Conservation (phyloP, 2,329 filamentous ascomycete species). For the Setomelanomma holmii region DNA sequence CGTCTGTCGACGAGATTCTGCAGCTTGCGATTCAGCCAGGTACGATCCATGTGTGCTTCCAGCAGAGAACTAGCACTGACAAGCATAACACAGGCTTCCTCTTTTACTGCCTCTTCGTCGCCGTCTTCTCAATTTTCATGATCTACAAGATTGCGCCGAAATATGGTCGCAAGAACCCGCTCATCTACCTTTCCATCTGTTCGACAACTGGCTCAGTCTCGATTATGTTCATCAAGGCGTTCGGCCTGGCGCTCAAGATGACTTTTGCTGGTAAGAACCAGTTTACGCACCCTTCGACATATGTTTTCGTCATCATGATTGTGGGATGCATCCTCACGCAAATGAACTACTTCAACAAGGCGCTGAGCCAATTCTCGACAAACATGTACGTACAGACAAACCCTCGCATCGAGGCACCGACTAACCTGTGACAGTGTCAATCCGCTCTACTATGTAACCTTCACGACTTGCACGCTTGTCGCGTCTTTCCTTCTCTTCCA, state of each 20-base stretch:
- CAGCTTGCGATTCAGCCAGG: slow-evolving; percentile 89
- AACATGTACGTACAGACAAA: slow-evolving; percentile 74
- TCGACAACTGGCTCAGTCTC: slow-evolving; percentile 96
- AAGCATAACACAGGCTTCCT: slow-evolving; percentile 73
- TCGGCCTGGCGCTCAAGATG: slow-evolving; percentile 95
- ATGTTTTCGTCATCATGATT: slow-evolving; percentile 95
- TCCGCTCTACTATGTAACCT: slow-evolving; percentile 95
- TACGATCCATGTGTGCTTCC: slow-evolving; percentile 53
- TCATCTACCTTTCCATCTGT: slow-evolving; percentile 97
- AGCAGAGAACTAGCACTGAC: slow-evolving; percentile 16
- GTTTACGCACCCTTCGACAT: slow-evolving; percentile 92
- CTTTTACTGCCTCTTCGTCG: slow-evolving; percentile 80
- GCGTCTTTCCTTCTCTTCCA: slow-evolving; percentile 96
- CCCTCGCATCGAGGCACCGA: background rate
- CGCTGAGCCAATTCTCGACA: slow-evolving; percentile 92
- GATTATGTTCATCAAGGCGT: slow-evolving; percentile 99
- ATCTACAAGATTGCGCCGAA: slow-evolving; percentile 92
- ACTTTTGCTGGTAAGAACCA: slow-evolving; percentile 94
- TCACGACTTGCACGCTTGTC: slow-evolving; percentile 91
- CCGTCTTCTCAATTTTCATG: slow-evolving; percentile 87
- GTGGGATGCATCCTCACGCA: slow-evolving; percentile 94
- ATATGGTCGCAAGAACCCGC: slow-evolving; percentile 92
- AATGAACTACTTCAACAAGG: slow-evolving; percentile 99
- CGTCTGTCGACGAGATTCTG: slow-evolving; percentile 90
- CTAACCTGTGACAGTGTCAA: slow-evolving; percentile 71